A percentile compares a stretch with the other conserved stretches of the same genome.
Evolutionary conservation across 192 early-diverging fungal genomes (phyloP).

Genomic region (Coemansia sp.): DNA sequence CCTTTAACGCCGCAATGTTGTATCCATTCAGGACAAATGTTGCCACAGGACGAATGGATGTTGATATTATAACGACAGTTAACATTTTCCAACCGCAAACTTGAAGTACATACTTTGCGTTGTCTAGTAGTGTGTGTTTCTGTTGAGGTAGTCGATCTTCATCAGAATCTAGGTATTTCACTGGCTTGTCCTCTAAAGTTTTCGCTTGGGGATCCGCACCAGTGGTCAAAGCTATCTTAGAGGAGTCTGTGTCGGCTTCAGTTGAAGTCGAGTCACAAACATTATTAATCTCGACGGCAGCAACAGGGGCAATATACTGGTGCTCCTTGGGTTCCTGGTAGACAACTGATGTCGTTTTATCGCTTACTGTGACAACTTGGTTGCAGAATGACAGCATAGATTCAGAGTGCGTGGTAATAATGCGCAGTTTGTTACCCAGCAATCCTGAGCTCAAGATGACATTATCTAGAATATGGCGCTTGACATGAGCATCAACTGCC

Average conservation of each 20-base stretch:
- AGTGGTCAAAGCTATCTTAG: too few relatives aligned
- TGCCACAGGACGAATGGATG: constrained; percentile 1
- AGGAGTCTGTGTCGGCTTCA: too few relatives aligned
- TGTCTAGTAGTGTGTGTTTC: not conserved
- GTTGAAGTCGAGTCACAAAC: not conserved
- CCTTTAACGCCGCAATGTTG: not conserved
- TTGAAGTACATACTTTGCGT: not conserved
- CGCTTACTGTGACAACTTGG: not conserved
- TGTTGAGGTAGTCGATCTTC: not conserved
- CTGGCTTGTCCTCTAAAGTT: too few relatives aligned
- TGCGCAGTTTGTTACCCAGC: constrained; percentile 4
- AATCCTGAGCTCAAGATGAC: constrained; percentile 18
- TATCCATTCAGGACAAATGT: constrained; percentile 28
- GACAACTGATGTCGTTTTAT: not conserved
- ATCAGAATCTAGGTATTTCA: not conserved
- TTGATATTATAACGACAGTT: not conserved
- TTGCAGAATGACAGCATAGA: constrained; percentile 10
- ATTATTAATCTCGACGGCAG: not conserved
- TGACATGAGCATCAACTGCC: constrained; percentile 7
- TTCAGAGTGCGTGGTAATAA: constrained; percentile 1
- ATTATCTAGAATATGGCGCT: constrained; percentile 14
- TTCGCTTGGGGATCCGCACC: too few relatives aligned
- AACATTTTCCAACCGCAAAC: not conserved
- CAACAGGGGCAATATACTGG: not conserved
- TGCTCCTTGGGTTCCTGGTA: not conserved